Conservation (phyloP, 2,329 filamentous ascomycete genomes). For the Lecanoromycetidae sp. region DNA sequence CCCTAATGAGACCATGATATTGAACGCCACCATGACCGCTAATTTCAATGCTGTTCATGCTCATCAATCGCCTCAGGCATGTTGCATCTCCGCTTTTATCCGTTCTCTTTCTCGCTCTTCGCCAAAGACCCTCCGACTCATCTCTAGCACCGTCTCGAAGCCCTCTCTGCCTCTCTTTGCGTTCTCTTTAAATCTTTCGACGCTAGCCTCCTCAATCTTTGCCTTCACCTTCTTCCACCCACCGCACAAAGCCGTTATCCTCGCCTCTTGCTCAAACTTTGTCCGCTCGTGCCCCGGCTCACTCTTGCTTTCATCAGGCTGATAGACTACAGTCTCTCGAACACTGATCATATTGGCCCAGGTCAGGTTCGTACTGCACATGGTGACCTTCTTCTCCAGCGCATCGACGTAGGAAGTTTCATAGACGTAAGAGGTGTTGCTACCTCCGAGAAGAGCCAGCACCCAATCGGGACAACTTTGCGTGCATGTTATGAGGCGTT, state of each 20-base stretch:
- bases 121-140: conserved; percentile 81
- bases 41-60: not conserved
- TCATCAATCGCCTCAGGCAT: not conserved
- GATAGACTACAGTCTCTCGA: conserved; percentile 84
- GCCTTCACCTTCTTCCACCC: conserved; percentile 97
- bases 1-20: too few relatives aligned
- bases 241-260: conserved; percentile 87
- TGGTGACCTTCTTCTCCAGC: conserved; percentile 70
- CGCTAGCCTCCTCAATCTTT: conserved; percentile 83
- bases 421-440: conserved; percentile 77
- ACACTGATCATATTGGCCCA: conserved; percentile 83
- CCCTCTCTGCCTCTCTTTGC: conserved; percentile 81
- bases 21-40: conserved; percentile 8
- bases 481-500: conserved; percentile 47
- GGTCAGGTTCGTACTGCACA: conserved; percentile 92
- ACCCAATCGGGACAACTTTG: conserved; percentile 45
- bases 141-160: conserved; percentile 87
- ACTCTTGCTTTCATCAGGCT: conserved; percentile 42
- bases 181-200: conserved; percentile 84
- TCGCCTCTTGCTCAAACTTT: conserved; percentile 75
- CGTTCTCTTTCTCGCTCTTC: conserved; percentile 64
- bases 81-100: conserved; percentile 22
- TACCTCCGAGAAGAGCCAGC: conserved; percentile 62
- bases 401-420: conserved; percentile 95
- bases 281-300: conserved; percentile 45